These are phyloP conservation scores for Leptographium galeiforme DNA, from an alignment of 2,329 filamentous ascomycete genomes.

Conservation along the genomic window DNA sequence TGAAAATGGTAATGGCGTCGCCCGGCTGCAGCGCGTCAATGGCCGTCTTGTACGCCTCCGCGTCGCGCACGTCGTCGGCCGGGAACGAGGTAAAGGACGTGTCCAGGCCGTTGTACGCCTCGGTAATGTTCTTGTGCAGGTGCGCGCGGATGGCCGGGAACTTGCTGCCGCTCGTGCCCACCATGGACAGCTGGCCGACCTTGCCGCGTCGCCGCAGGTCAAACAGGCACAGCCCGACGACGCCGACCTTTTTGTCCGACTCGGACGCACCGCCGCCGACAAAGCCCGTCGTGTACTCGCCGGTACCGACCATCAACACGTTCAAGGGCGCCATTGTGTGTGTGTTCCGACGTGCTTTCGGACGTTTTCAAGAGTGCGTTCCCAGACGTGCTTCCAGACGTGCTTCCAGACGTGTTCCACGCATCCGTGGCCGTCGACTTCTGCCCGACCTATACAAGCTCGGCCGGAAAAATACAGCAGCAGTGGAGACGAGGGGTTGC, in stretches of 20 bases:
- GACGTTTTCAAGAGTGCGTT: too few relatives aligned
- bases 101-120: conserved; percentile 81
- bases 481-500: neutral
- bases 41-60: conserved; percentile 75
- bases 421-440: too few relatives aligned
- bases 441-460: too few relatives aligned
- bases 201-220: conserved; percentile 81
- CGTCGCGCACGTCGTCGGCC: conserved; percentile 56
- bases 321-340: conserved; percentile 44
- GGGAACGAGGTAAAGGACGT: conserved; percentile 77
- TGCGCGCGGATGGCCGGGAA: conserved; percentile 85
- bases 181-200: conserved; percentile 77
- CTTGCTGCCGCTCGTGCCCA: conserved; percentile 76
- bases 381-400: too few relatives aligned
- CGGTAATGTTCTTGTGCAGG: conserved; percentile 72
- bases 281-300: conserved; percentile 94
- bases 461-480: neutral
- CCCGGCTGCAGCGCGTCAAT: conserved; percentile 73
- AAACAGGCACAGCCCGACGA: conserved; percentile 81
- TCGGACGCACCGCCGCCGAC: conserved; percentile 71
- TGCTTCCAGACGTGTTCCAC: too few relatives aligned
- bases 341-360: too few relatives aligned
- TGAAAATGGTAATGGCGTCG: conserved; percentile 92
- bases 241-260: conserved; percentile 93
- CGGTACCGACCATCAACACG: conserved; percentile 73